phyloP scores from a whole-genome alignment of 371 early-diverging fungal species.

The Lichtheimia ornata region DNA sequence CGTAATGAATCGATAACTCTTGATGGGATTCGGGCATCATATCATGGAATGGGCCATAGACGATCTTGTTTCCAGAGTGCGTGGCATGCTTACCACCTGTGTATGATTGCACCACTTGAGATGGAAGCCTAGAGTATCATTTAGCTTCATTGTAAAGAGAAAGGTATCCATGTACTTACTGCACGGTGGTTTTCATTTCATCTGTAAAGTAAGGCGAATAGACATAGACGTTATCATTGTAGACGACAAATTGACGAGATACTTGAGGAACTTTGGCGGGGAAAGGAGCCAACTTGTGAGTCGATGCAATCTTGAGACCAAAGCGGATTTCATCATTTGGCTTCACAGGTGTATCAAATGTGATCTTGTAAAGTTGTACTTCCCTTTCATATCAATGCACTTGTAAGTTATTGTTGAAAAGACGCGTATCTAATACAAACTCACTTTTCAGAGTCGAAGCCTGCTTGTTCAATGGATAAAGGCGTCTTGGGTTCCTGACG shows the following conservation, averaged over 20 bases:
- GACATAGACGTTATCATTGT: slow-evolving; percentile 63
- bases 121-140: slow-evolving; percentile 27
- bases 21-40: slow-evolving; percentile 54
- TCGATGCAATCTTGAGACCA: slow-evolving; percentile 64
- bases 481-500: slow-evolving; percentile 52
- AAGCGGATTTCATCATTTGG: slow-evolving; percentile 70
- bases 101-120: slow-evolving; percentile 42
- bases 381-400: slow-evolving; percentile 32
- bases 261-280: slow-evolving; percentile 75
- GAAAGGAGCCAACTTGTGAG: slow-evolving; percentile 59
- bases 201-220: slow-evolving; percentile 68
- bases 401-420: too few relatives aligned
- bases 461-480: slow-evolving; percentile 32
- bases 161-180: slow-evolving; percentile 40
- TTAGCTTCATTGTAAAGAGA: too few relatives aligned
- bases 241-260: slow-evolving; percentile 68
- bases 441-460: slow-evolving; percentile 46
- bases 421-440: slow-evolving; percentile 3
- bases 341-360: slow-evolving; percentile 56
- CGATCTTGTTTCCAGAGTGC: slow-evolving; percentile 56
- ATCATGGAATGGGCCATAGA: slow-evolving; percentile 78
- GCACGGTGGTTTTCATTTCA: slow-evolving; percentile 81
- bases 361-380: slow-evolving; percentile 62
- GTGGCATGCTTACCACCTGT: slow-evolving; percentile 31
- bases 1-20: slow-evolving; percentile 58